Conservation (phyloP, 768 basidiomycete genomes). For the Termitomyces sp. region DNA sequence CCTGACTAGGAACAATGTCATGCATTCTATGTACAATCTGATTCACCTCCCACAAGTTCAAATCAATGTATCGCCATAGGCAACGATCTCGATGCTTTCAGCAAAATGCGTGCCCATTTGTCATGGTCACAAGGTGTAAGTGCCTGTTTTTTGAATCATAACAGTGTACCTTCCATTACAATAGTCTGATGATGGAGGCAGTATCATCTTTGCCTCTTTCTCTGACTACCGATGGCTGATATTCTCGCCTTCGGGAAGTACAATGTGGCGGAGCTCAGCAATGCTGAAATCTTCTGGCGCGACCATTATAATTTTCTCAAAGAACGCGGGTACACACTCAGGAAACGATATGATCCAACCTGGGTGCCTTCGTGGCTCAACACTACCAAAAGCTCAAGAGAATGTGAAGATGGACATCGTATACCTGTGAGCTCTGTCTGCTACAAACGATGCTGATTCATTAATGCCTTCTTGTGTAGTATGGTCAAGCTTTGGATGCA, state of each 20-base stretch:
- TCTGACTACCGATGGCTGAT: background rate
- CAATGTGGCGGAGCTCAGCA: background rate
- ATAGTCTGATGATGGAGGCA: background rate
- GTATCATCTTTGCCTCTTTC: background rate
- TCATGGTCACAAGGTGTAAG: too few species aligned
- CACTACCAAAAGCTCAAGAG: background rate
- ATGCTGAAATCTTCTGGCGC: background rate
- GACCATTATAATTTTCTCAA: background rate
- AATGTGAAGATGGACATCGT: slow-evolving; percentile 1
- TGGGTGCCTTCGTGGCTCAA: slow-evolving; percentile 3
- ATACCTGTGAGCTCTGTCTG: background rate
- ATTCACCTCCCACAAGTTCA: background rate
- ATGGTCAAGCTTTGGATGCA: slow-evolving; percentile 21
- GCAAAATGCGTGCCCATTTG: too few species aligned
- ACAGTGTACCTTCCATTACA: too few species aligned
- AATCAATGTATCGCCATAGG: too few species aligned
- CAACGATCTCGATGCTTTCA: too few species aligned
- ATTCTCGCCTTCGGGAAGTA: background rate
- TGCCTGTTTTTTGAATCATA: too few species aligned
- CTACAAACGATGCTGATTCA: background rate
- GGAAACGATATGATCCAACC: slow-evolving; percentile 3
- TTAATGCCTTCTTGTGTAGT: background rate
- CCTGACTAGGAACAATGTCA: background rate
- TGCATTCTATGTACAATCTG: background rate
- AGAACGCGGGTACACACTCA: background rate